Base-by-base conservation (phyloP, 768 basidiomycete species). In the Mycena capillaripes region DNA sequence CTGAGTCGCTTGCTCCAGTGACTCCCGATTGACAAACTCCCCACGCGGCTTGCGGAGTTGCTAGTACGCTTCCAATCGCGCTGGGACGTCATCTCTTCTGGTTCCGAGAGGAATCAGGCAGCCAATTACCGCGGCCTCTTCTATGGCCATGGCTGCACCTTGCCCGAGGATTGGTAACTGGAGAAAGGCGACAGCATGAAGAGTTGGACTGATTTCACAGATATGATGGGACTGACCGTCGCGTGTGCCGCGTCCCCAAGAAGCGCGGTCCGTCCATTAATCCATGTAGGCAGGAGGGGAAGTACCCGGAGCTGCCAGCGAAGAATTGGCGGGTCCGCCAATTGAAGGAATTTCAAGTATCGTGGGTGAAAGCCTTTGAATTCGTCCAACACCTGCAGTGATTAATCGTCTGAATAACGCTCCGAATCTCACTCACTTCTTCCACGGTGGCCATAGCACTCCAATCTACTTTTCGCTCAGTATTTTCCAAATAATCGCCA, bases 121-220 rank as follows among this genome's bases (percentile, higher is more conserved):
- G 2, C 65, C 71, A 16, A 71, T 55, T 4, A 66, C 40, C 8
- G 66, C 67, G 1, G 74, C 74, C 36, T 72, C 79, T 66, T 80
- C 79, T 34, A 78, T 66, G 2, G 77, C 79, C 69, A 79, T 79
- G 21, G 75, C 79, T 4, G 79, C 79, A 2, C 79, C 77, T 48
- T 78, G 76, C 19, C 77, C 78, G 27, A 76, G 66, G 23, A 77
- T 74, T 7, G 78, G 77, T 4, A 72, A 70, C n/a, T n/a, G n/a
- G n/a, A n/a, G n/a, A n/a, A n/a, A n/a, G n/a, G n/a, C n/a, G n/a
- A n/a, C n/a, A n/a, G n/a, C n/a, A n/a, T n/a, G n/a, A n/a, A n/a
- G n/a, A n/a, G n/a, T n/a, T n/a, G n/a, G n/a, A n/a, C n/a, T n/a
- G n/a, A n/a, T n/a, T n/a, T n/a, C n/a, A n/a, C n/a, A n/a, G n/a